Evolutionary conservation across 306 rosid species (phyloP).

Genomic region (Fragaria ananassa): DNA sequence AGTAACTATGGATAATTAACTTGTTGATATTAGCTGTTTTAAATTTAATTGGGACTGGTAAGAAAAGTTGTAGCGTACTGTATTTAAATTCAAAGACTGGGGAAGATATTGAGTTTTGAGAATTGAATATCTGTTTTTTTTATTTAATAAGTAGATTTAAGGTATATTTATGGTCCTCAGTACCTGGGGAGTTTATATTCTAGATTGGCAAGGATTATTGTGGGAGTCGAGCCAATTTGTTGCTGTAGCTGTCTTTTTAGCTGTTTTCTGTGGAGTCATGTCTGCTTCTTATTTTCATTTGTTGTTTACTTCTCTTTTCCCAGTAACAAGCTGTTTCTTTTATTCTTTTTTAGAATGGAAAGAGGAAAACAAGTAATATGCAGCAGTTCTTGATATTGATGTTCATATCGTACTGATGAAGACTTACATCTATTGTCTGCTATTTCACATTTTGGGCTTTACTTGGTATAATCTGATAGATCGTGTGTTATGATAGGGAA

Average conservation of each 20-base stretch:
- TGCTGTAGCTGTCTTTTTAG: not conserved
- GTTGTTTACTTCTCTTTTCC: not conserved
- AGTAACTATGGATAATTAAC: not conserved
- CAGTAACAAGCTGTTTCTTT: not conserved
- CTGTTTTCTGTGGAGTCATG: not conserved
- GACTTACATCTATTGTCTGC: not conserved
- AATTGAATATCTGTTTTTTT: not conserved
- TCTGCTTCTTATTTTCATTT: not conserved
- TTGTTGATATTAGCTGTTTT: not conserved
- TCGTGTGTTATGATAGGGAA: constrained; percentile 38
- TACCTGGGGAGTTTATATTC: not conserved
- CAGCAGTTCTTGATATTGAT: not conserved
- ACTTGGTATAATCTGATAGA: not conserved
- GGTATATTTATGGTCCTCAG: not conserved
- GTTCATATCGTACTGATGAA: not conserved
- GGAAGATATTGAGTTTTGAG: not conserved
- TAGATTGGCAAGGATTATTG: not conserved
- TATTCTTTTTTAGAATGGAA: not conserved
- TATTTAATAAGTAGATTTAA: not conserved
- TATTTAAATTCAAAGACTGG: not conserved
- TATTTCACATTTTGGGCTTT: not conserved
- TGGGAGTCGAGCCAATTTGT: not conserved
- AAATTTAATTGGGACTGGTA: not conserved
- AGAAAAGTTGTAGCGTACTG: not conserved
- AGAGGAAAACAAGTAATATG: not conserved